Percentiles rank a stretch among this genome's conserved stretches.
phyloP scores from a whole-genome alignment of 179 eudicot genomes.

The Heliamphora pulchella region DNA sequence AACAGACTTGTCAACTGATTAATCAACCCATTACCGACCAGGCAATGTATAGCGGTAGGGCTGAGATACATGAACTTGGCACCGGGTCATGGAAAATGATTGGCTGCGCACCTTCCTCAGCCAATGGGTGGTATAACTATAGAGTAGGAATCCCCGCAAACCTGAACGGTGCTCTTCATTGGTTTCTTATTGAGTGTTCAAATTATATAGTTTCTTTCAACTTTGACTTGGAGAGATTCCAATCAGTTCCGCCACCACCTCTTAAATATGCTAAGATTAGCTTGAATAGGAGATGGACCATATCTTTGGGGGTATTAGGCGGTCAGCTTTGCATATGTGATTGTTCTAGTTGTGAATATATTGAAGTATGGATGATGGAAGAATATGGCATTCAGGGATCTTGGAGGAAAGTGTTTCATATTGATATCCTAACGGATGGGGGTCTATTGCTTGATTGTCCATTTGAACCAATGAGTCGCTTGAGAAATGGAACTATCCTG shows the following conservation, averaged over 20 bases:
- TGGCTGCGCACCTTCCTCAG: background rate
- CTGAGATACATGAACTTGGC: conserved; percentile 3
- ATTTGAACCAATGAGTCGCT: background rate
- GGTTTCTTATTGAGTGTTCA: background rate
- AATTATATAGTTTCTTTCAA: background rate
- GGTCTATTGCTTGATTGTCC: background rate
- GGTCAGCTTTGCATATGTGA: background rate
- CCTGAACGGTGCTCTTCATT: conserved; percentile 1
- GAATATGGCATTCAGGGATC: background rate
- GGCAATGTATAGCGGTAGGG: background rate
- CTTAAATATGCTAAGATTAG: background rate
- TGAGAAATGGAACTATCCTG: background rate
- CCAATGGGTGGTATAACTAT: background rate
- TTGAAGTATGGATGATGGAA: background rate
- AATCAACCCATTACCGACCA: background rate
- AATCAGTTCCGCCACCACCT: conserved; percentile 1
- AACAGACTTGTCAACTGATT: background rate
- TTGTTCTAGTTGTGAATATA: background rate
- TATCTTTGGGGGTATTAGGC: background rate
- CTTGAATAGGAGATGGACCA: too few relatives aligned
- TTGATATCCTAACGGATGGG: background rate
- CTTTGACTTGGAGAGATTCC: background rate
- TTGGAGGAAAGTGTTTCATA: background rate
- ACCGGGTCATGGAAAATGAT: background rate
- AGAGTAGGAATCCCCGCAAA: background rate